phyloP scores from a whole-genome alignment of 192 early-diverging fungal species.

The Lobosporangium transversale region DNA sequence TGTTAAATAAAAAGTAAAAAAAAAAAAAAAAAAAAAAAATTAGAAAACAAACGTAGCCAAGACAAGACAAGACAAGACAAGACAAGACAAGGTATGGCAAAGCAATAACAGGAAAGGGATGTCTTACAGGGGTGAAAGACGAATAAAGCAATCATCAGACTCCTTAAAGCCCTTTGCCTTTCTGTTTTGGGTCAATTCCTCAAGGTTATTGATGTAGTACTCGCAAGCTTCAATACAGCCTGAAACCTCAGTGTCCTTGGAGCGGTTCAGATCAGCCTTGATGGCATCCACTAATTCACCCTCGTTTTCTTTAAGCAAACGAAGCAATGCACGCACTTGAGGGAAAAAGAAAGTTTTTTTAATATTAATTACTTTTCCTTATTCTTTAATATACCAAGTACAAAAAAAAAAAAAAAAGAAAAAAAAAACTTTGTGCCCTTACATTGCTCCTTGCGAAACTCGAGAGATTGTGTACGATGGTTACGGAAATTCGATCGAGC shows the following conservation, averaged over 20 bases:
- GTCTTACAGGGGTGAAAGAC: constrained; percentile 36
- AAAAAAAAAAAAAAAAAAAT: background rate
- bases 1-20: background rate
- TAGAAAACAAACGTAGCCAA: background rate
- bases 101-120: background rate
- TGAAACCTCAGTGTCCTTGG: constrained; percentile 33
- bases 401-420: too few species aligned
- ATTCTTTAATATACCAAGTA: too few species aligned
- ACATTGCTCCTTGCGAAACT: constrained; percentile 68
- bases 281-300: constrained; percentile 60
- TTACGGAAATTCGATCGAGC: constrained; percentile 18
- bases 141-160: constrained; percentile 30
- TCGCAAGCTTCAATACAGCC: constrained; percentile 4
- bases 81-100: background rate
- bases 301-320: constrained; percentile 59
- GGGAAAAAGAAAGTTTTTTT: background rate
- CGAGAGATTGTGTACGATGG: constrained; percentile 53
- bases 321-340: constrained; percentile 33
- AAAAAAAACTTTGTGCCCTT: background rate
- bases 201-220: constrained; percentile 23
- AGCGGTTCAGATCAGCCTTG: constrained; percentile 65
- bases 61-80: background rate
- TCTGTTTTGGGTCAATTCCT: constrained; percentile 11
- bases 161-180: constrained; percentile 5
- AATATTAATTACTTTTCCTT: too few species aligned